Evolutionary conservation across 23 red algal species (phyloP), one percentile per base, ranked within the genome.

Genomic region (Gracilaria vermiculophylla): DNA sequence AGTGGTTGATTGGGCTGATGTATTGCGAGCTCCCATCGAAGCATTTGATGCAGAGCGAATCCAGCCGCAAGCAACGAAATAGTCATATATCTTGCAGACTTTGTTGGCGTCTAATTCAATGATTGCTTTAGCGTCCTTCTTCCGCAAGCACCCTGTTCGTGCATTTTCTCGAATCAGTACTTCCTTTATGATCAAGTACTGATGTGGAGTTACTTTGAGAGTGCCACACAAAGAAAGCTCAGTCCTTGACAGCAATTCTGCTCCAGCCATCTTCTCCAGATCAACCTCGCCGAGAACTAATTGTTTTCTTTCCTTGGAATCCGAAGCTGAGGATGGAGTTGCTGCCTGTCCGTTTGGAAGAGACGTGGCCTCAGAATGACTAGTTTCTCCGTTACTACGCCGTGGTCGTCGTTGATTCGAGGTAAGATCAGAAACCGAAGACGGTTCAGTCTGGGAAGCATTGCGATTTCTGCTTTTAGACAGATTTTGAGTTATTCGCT

Each of bases 131-230:
- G 85, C 92, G 64, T 98, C 96, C 83, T 95, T 95, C 53, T 88
- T 91, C 29, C 78, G 39, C 48, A 98, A 64, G 58, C 48, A 81
- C 10, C 93, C 90, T 53, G 49, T 58, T 36, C 94, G 85, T 6
- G 89, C 74, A n/a, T 69, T 88, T 72, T 98, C 96, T 53, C 87
- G 82, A 13, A 98, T 64, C 75, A 98, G 86, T 33, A 86, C 69
- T 40, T 98, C 92, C 77, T 98, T 95, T 4, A 88, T 54, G 37
- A 98, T 77, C 64, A 92, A 32, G 45, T 92, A 95, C 73, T 94
- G 93, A 71, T 92, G 93, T 53, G 90, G 91, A 15, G 88, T 94
- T 20, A 98, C 53, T 52, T 94, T 94, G 16, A 98, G 54, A 19
- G 82, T 53, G 8, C 76, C 66, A 82, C 93, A 95, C 20, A 98